Base-by-base conservation (phyloP, 441 rosid genomes). In the Manihot esculenta region DNA sequence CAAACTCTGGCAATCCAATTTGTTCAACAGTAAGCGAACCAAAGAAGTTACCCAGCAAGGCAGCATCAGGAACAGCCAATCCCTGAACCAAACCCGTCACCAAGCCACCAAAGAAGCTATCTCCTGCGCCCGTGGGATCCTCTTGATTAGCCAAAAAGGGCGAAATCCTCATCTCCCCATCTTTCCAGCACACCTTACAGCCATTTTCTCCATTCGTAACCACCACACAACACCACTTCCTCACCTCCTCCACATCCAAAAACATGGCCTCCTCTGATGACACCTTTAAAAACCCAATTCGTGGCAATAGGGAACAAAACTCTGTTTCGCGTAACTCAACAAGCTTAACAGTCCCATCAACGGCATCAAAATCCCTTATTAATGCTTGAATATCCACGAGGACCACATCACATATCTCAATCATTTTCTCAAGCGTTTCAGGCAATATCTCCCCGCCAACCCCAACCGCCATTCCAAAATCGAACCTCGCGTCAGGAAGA, bases 101-200 rank as follows among this genome's bases (percentile, higher is more conserved):
- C 49, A 92, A 76, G 20, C 99, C 99, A 23, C 96, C 97, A 0
- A 90, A 78, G 61, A 88, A 94, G 38, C 97, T 92, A 60, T 92
- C 99, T 18, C 97, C 99, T 0, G 99, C 99, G 12, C 97, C 97
- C 0, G 97, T 94, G 8, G 97, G 99, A 85, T 90, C 99, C 62
- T 88, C 81, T 84, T 90, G 93, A 79, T 76, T 81, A 0, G 93
- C 97, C 57, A n/a, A 18, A 65, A 92, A 94, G 0, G 99, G 99
- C 30, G 76, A 73, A 53, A 90, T 64, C 42, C 48, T 67, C 61
- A 74, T 58, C 38, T 81, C 90, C 23, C 84, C 88, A 67, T 89
- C 89, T 69, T 75, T 86, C 85, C 83, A 82, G 53, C 58, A 78
- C 73, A 92, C 76, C 49, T 79, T 82, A 72, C 96, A 90, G 3